phyloP scores from a whole-genome alignment of 306 rosid genomes.

The Coriaria nepalensis region DNA sequence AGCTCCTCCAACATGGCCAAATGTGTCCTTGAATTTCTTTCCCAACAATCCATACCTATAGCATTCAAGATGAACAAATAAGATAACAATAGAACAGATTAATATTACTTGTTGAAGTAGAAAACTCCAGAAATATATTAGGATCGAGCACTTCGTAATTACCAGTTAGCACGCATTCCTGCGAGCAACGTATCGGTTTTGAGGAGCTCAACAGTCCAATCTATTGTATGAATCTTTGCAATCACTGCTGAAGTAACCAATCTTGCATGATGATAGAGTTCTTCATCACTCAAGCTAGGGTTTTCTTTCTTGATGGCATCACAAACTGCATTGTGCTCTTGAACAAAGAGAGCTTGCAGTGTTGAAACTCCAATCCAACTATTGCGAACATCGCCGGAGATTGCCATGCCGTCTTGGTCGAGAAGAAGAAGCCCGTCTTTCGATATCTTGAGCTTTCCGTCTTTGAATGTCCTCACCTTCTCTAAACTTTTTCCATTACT shows the following conservation, averaged over 20 bases:
- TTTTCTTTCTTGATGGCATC: conserved; percentile 45
- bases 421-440: conserved; percentile 54
- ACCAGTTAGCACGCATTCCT: conserved; percentile 72
- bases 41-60: conserved; percentile 68
- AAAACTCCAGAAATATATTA: too few relatives aligned
- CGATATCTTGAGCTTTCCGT: conserved; percentile 50
- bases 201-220: conserved; percentile 73
- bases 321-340: conserved; percentile 69
- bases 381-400: conserved; percentile 67
- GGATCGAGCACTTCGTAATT: conserved; percentile 7
- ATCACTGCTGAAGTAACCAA: conserved; percentile 68
- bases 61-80: neutral
- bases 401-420: conserved; percentile 51
- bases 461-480: conserved; percentile 53
- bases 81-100: too few relatives aligned
- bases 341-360: conserved; percentile 55
- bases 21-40: conserved; percentile 52
- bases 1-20: conserved; percentile 52
- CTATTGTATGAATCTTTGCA: conserved; percentile 79
- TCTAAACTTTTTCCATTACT: conserved; percentile 36
- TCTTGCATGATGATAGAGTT: conserved; percentile 53
- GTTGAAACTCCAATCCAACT: conserved; percentile 65
- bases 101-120: too few relatives aligned
- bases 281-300: conserved; percentile 51
- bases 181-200: conserved; percentile 52